These are phyloP conservation scores for Solanum medicagineum DNA, from an alignment of 257 asterid genomes.

Conservation along the genomic window DNA sequence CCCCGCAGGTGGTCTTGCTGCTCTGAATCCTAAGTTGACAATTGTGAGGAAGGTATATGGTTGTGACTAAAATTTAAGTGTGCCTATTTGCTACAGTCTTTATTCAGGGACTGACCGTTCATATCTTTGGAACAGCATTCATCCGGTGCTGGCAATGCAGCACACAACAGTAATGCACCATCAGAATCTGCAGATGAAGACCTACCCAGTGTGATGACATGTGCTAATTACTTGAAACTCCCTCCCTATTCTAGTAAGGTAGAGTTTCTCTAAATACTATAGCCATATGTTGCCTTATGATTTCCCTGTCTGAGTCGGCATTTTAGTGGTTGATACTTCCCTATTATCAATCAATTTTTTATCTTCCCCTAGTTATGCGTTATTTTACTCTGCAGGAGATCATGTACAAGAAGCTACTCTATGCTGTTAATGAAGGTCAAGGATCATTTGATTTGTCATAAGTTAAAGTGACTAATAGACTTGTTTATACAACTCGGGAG, in stretches of 20 bases:
- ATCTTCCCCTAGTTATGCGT: background rate
- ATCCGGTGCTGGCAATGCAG: slow-evolving; percentile 33
- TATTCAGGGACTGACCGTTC: background rate
- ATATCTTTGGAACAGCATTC: slow-evolving; percentile 48
- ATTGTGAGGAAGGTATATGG: slow-evolving; percentile 86
- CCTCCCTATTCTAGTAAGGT: slow-evolving; percentile 98
- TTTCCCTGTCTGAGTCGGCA: background rate
- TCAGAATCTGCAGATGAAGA: slow-evolving; percentile 90
- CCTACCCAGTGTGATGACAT: slow-evolving; percentile 98
- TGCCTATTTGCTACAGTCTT: background rate
- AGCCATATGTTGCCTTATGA: background rate
- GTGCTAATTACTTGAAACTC: slow-evolving; percentile 98
- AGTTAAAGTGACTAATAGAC: background rate
- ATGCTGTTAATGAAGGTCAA: slow-evolving; percentile 90
- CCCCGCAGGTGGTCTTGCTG: slow-evolving; percentile 93
- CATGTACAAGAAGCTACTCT: slow-evolving; percentile 77
- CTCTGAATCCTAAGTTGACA: slow-evolving; percentile 84
- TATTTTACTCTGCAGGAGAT: slow-evolving; percentile 40
- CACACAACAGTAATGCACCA: slow-evolving; percentile 44
- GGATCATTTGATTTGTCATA: slow-evolving; percentile 95
- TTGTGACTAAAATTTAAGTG: background rate
- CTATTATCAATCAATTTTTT: background rate
- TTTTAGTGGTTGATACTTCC: background rate
- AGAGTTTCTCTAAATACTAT: background rate
- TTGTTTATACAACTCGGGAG: background rate